A percentile compares a stretch with the other conserved stretches of the same genome.
phyloP scores from a whole-genome alignment of 441 rosid species.

The Populus trichocarpa region DNA sequence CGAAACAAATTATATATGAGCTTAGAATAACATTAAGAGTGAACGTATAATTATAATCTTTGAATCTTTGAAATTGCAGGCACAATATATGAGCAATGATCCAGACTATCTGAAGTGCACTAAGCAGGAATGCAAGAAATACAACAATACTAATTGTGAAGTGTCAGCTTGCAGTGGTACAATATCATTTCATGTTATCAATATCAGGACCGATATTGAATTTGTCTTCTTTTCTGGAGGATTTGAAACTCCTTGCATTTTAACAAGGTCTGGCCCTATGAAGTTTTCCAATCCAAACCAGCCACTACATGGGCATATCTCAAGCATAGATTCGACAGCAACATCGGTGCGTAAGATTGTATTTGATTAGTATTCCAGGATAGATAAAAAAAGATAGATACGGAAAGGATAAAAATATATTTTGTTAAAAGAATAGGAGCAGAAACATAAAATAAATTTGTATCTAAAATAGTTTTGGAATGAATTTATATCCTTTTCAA shows the following conservation, averaged over 20 bases:
- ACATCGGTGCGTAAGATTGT: conserved; percentile 37
- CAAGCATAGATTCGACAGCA: conserved; percentile 51
- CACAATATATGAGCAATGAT: conserved; percentile 49
- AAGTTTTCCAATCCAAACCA: conserved; percentile 45
- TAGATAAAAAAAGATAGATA: too few species aligned
- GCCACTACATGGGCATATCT: conserved; percentile 54
- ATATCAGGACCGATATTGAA: conserved; percentile 56
- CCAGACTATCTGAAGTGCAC: conserved; percentile 50
- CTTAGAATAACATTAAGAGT: too few species aligned
- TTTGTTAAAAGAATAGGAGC: too few species aligned
- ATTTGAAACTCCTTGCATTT: conserved; percentile 44
- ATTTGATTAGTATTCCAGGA: too few species aligned
- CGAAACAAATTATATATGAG: too few species aligned
- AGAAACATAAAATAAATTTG: too few species aligned
- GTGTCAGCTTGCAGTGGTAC: conserved; percentile 40
- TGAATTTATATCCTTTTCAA: too few species aligned
- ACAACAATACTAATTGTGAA: conserved; percentile 19
- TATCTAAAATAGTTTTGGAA: too few species aligned
- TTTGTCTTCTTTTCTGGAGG: conserved; percentile 60
- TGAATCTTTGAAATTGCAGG: conserved; percentile 32
- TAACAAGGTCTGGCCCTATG: conserved; percentile 34
- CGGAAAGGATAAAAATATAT: too few species aligned
- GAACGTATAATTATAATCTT: not conserved
- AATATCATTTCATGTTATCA: conserved; percentile 51
- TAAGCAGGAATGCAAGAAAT: conserved; percentile 35